These are phyloP conservation scores for Xylaria sp. DNA, from an alignment of 2,329 filamentous ascomycete species.

Conservation along the genomic window DNA sequence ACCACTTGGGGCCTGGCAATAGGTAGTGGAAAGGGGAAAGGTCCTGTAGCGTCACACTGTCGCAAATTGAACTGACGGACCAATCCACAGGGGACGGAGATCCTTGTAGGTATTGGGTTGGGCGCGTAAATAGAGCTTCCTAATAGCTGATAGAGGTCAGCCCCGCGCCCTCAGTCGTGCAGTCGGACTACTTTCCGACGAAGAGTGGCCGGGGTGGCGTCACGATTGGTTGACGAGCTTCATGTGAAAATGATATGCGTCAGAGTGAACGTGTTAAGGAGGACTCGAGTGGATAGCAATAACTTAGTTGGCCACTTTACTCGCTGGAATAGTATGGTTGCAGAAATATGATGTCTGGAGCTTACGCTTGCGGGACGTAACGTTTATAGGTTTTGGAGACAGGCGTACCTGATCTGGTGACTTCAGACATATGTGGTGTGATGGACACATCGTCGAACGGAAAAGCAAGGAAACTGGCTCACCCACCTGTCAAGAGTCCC, in stretches of 20 bases:
- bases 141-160: constrained; percentile 58
- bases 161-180: constrained; percentile 56
- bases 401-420: constrained; percentile 58
- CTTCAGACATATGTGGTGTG: constrained; percentile 58
- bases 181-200: constrained; percentile 55
- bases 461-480: constrained; percentile 47
- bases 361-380: constrained; percentile 50
- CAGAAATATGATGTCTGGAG: constrained; percentile 39
- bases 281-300: constrained; percentile 23
- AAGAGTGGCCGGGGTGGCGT: constrained; percentile 50
- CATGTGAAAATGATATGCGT: constrained; percentile 39
- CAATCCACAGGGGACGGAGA: constrained; percentile 44
- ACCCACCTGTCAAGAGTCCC: constrained; percentile 91
- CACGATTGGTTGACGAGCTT: constrained; percentile 55
- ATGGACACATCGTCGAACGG: constrained; percentile 42
- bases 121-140: constrained; percentile 65
- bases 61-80: constrained; percentile 39
- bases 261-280: constrained; percentile 21
- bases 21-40: constrained; percentile 41
- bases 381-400: constrained; percentile 52
- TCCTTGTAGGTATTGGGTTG: constrained; percentile 55
- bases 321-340: constrained; percentile 10
- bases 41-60: constrained; percentile 45
- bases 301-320: constrained; percentile 29
- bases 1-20: constrained; percentile 40